Percentiles rank a stretch among this genome's conserved stretches.
Conservation (phyloP, 2,329 filamentous ascomycete species). For the Verticillium isaacii region DNA sequence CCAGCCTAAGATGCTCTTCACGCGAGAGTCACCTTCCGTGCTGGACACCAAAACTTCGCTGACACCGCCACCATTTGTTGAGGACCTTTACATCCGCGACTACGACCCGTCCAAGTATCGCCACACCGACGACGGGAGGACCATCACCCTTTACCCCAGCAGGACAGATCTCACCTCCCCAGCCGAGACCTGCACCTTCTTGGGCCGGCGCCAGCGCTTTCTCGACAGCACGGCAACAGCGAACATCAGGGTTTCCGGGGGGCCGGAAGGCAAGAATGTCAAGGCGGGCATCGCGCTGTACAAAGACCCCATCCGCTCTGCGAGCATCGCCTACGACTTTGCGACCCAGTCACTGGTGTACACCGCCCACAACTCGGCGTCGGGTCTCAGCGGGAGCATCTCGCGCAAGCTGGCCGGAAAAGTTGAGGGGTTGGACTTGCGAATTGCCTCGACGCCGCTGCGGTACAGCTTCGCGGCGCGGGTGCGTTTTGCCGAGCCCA, state of each 20-base stretch:
- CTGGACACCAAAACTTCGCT: not conserved
- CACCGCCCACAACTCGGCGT: not conserved
- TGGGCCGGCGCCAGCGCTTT: not conserved
- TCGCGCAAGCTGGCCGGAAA: not conserved
- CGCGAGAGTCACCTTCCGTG: not conserved
- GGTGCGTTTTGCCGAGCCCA: not conserved
- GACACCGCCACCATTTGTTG: not conserved
- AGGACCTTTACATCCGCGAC: not conserved
- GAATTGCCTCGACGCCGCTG: not conserved
- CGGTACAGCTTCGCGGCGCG: not conserved
- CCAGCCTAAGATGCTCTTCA: not conserved
- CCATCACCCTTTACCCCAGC: not conserved
- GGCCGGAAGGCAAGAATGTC: not conserved
- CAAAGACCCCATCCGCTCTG: slow-evolving; percentile 6
- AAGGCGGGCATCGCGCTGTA: slow-evolving; percentile 5
- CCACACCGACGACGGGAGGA: not conserved
- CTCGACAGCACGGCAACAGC: not conserved
- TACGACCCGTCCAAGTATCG: not conserved
- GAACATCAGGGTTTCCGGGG: not conserved
- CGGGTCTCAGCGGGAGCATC: not conserved
- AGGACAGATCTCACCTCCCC: not conserved
- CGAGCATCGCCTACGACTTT: not conserved
- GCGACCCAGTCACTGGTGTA: not conserved
- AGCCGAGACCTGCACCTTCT: not conserved
- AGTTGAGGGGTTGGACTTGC: not conserved